Evolutionary conservation across 306 rosid species (phyloP).

Genomic region (Acacia confusa): DNA sequence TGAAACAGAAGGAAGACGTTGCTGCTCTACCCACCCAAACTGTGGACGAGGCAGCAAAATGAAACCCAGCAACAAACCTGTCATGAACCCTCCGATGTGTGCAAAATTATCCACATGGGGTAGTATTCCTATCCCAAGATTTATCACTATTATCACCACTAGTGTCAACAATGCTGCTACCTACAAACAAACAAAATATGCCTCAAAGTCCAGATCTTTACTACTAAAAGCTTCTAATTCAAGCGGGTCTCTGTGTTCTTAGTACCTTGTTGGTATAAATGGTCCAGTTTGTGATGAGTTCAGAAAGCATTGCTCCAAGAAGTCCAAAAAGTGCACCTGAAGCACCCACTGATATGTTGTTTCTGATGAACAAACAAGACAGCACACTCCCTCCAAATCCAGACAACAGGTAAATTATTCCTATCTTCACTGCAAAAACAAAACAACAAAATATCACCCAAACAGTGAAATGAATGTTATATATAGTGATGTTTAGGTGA

Average conservation of each 20-base stretch:
- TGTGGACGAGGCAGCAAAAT: conserved; percentile 75
- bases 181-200: conserved; percentile 31
- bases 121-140: conserved; percentile 72
- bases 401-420: conserved; percentile 62
- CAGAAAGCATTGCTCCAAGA: conserved; percentile 94
- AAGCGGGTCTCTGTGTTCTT: not conserved
- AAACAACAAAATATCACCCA: not conserved
- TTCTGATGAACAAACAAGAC: conserved; percentile 57
- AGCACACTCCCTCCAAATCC: conserved; percentile 82
- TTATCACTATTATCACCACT: conserved; percentile 53
- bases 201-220: not conserved
- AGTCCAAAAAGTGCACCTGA: conserved; percentile 95
- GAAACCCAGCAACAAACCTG: conserved; percentile 78
- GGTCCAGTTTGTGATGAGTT: conserved; percentile 87
- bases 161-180: conserved; percentile 69
- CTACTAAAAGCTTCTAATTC: not conserved
- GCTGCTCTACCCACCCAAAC: conserved; percentile 63
- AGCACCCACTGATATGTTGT: conserved; percentile 82
- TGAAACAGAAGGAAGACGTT: conserved; percentile 47
- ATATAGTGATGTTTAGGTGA: not conserved
- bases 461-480: not conserved
- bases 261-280: conserved; percentile 77
- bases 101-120: conserved; percentile 84
- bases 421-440: conserved; percentile 61
- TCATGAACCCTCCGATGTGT: conserved; percentile 76